Evolutionary conservation across 2,329 filamentous ascomycete genomes (phyloP), one percentile per base, ranked within the genome.

Genomic region (Myriosclerotinia duriaeana): DNA sequence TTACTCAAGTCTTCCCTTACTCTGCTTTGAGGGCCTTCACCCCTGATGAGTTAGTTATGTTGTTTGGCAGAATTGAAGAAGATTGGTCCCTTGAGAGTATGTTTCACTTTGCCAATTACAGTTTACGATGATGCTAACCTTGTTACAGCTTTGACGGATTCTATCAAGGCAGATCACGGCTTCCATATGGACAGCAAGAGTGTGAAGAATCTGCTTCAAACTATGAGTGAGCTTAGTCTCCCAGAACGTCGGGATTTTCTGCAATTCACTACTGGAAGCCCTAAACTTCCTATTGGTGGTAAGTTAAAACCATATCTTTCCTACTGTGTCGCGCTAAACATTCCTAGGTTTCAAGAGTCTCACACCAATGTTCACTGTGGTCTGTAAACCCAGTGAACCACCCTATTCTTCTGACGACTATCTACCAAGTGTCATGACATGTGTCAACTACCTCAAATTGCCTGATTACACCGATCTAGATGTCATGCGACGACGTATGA

Each of bases 391-490:
- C n/a, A 96, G 92, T 78, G 95, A 99, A 76, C 88, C 92, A 20
- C 95, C 95, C 1, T 95, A 93, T 78, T 90, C 89, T 4, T 94
- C 94, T 5, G 95, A 99, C 76, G 95, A 99, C 80, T 99, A 98
- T 75, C 85, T 99, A n/a, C 95, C 96, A 15, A 98, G 93, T 77
- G 96, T 99, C 77, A 99, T 99, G 96, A 99, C 96, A 14, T 99
- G 96, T 78, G 95, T 97, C 79, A 99, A 99, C 79, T 99, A 99
- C 77, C 87, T 99, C 74, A 99, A 99, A 80, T 85, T 99, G 75
- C 95, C 95, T 26, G 92, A 99, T 78, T 99, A 99, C 79, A 94
- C 88, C 71, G 87, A 82, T 72, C 80, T 96, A 69, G 86, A 91
- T 1, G 84, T 89, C 62, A 87, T 99, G 79, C 89, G 85, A 75